phyloP scores from a whole-genome alignment of 306 rosid genomes.

The Luffa acutangula region DNA sequence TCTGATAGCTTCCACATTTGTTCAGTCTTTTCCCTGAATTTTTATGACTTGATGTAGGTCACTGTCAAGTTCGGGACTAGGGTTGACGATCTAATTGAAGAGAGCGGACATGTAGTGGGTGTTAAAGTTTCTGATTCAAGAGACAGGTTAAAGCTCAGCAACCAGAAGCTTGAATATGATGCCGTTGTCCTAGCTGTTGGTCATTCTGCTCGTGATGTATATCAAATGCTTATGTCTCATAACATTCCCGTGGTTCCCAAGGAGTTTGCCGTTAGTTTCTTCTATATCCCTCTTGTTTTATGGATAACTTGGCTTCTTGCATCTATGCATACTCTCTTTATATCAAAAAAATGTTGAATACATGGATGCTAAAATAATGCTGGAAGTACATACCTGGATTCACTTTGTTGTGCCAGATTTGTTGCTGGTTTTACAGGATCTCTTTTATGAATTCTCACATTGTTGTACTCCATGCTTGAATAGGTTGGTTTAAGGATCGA shows the following conservation, averaged over 20 bases:
- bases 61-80: constrained; percentile 81
- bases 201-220: constrained; percentile 92
- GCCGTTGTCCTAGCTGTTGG: constrained; percentile 91
- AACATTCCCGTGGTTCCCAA: constrained; percentile 62
- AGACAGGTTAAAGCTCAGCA: constrained; percentile 30
- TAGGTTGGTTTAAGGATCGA: constrained; percentile 95
- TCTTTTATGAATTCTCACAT: constrained; percentile 10
- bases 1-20: constrained; percentile 16
- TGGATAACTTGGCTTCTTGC: background rate
- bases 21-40: constrained; percentile 9
- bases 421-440: background rate
- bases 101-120: constrained; percentile 51
- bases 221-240: constrained; percentile 78
- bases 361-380: background rate
- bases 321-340: background rate
- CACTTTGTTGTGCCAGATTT: background rate
- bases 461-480: constrained; percentile 16
- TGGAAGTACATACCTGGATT: background rate
- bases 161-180: constrained; percentile 60
- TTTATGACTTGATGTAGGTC: constrained; percentile 36
- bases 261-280: constrained; percentile 80
- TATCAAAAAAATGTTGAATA: background rate
- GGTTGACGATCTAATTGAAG: constrained; percentile 70
- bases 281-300: constrained; percentile 10
- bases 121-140: constrained; percentile 62